These are phyloP conservation scores for Bruguiera gymnorhiza DNA, from an alignment of 345 rosid species.

Conservation along the genomic window DNA sequence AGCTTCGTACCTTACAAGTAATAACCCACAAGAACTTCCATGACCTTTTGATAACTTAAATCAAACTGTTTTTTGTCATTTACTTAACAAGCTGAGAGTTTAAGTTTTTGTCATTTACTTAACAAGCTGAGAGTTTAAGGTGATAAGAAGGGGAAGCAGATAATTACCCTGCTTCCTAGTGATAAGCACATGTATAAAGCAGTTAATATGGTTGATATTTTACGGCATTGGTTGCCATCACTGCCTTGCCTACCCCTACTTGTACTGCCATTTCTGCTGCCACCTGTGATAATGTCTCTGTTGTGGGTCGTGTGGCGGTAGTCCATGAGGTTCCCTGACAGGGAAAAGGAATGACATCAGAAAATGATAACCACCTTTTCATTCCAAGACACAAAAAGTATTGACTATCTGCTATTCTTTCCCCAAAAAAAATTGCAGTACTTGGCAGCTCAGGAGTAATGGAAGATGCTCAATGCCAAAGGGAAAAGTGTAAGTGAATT, in stretches of 20 bases:
- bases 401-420: no score
- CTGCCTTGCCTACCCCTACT: conserved; percentile 52
- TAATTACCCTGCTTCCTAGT: not conserved
- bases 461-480: no score
- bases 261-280: conserved; percentile 41
- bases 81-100: no score
- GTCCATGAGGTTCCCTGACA: conserved; percentile 81
- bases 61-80: no score
- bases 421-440: no score
- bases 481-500: no score
- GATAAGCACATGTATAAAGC: not conserved
- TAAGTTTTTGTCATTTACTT: no score
- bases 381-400: not conserved
- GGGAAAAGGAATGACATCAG: conserved; percentile 2
- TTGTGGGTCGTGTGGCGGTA: conserved; percentile 48
- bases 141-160: not conserved
- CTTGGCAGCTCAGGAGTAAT: no score
- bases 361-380: not conserved
- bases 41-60: no score
- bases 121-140: no score
- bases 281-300: conserved; percentile 40
- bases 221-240: conserved; percentile 59
- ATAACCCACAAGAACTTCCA: no score
- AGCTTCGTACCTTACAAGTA: no score
- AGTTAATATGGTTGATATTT: conserved; percentile 68